phyloP scores from a whole-genome alignment of 2,329 filamentous ascomycete genomes.

The Dactylellina parvicollis region DNA sequence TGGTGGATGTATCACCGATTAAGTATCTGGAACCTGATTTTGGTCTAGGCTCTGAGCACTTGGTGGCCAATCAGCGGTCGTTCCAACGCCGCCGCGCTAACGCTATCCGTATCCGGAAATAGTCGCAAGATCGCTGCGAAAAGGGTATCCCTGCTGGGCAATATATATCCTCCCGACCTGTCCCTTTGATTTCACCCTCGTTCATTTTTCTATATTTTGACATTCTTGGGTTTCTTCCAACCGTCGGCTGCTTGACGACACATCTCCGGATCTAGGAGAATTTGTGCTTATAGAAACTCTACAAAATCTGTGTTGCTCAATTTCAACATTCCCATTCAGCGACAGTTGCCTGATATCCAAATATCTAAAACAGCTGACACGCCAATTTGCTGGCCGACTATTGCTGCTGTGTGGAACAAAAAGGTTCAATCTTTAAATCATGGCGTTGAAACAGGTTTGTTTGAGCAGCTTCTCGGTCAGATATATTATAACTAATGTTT shows the following conservation, averaged over 20 bases:
- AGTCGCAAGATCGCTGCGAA: constrained; percentile 19
- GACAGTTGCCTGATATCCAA: too few relatives aligned
- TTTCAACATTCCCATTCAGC: too few relatives aligned
- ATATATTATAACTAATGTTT: neutral
- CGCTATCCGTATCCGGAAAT: constrained; percentile 44
- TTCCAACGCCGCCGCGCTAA: constrained; percentile 43
- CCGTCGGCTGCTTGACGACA: neutral
- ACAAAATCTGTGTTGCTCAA: too few relatives aligned
- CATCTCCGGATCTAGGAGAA: neutral
- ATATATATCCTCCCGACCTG: constrained; percentile 44
- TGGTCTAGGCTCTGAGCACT: constrained; percentile 28
- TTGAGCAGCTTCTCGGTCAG: neutral
- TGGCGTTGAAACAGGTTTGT: constrained; percentile 72
- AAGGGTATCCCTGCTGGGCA: constrained; percentile 12
- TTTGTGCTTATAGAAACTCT: too few relatives aligned
- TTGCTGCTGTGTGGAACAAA: neutral
- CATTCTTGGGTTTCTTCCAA: constrained; percentile 38
- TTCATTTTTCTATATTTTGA: constrained; percentile 14
- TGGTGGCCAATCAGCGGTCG: constrained; percentile 32
- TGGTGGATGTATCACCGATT: constrained; percentile 20
- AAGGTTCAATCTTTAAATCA: constrained; percentile 57
- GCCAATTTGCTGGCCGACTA: too few relatives aligned
- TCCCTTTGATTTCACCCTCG: constrained; percentile 5
- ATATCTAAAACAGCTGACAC: too few relatives aligned
- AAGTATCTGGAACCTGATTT: constrained; percentile 39